These are phyloP conservation scores for Blastobotrys aristatus DNA, from an alignment of 1,139 yeast species.

Conservation along the genomic window DNA sequence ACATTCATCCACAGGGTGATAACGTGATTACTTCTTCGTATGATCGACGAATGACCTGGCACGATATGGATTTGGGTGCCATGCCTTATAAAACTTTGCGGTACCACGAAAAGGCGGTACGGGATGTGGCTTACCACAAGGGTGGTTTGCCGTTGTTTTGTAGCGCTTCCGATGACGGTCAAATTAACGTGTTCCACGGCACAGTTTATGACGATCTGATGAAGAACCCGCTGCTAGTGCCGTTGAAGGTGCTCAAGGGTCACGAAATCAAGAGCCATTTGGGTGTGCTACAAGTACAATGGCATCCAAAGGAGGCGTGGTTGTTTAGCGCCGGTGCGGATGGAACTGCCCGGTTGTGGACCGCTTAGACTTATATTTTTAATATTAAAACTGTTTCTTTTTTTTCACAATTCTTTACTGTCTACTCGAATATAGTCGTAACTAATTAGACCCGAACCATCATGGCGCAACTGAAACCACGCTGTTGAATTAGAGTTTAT, in stretches of 20 bases:
- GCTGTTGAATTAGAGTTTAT: too few relatives aligned
- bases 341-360: constrained; percentile 94
- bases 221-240: constrained; percentile 94
- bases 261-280: constrained; percentile 74
- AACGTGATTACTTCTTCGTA: constrained; percentile 87
- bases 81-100: constrained; percentile 95
- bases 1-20: constrained; percentile 95
- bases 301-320: constrained; percentile 99
- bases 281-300: constrained; percentile 83
- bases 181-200: constrained; percentile 91
- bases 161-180: constrained; percentile 95
- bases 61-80: constrained; percentile 81
- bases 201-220: constrained; percentile 93
- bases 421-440: too few relatives aligned
- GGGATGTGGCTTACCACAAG: constrained; percentile 83
- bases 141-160: constrained; percentile 84
- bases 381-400: background rate
- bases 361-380: too few relatives aligned
- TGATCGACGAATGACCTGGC: constrained; percentile 96
- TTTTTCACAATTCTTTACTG: too few relatives aligned
- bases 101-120: constrained; percentile 91
- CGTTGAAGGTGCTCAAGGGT: constrained; percentile 91
- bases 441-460: too few relatives aligned
- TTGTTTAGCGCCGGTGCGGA: constrained; percentile 97
- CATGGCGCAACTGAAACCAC: too few relatives aligned